Evolutionary conservation across 2,329 filamentous ascomycete species (phyloP), one percentile per base, ranked within the genome.

Genomic region (Apiospora rasikravindrae): DNA sequence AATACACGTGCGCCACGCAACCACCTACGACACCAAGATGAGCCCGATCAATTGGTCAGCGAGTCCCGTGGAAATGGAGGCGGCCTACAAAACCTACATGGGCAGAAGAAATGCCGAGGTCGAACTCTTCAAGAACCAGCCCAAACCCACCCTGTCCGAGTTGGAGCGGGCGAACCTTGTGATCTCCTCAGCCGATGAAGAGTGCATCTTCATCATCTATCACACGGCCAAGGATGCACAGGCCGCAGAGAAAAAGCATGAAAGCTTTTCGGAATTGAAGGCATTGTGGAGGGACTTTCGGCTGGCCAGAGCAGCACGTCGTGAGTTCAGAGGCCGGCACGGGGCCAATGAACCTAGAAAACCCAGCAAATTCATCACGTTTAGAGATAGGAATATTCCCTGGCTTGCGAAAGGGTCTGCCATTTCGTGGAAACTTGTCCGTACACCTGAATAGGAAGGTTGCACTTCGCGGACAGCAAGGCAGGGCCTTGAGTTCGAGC

Each of bases 121-220:
- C 33, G 61, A 67, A 22, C 33, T 67, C 19, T 67, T 67, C 61
- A 67, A 42, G 61, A 40, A 40, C 61, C 26, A 67, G 33, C 61
- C 61, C 8, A 67, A 67, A 22, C 61, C 61, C 33, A 67, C 33
- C 33, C 33, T 42, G 26, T 19, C 61, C 61, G 61, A 67, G 14
- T 6, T 37, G 61, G 26, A 67, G 33, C 61, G 61, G 33, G 61
- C 61, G 19, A 67, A 67, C n/a, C 61, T 67, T 24, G 19, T 67
- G 33, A 67, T 67, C 22, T 67, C 61, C 61, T 67, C 61, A 33
- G 61, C 61, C 33, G 61, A 67, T 19, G 61, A 67, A n/a, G 61
- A 67, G 19, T 42, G 61, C 61, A 67, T 67, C 33, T 67, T 67
- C 61, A 42, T 67, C 61, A 67, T 67, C 61, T 67, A 67, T 33